Base-by-base conservation (phyloP, 345 rosid species). In the Populus deltoides region DNA sequence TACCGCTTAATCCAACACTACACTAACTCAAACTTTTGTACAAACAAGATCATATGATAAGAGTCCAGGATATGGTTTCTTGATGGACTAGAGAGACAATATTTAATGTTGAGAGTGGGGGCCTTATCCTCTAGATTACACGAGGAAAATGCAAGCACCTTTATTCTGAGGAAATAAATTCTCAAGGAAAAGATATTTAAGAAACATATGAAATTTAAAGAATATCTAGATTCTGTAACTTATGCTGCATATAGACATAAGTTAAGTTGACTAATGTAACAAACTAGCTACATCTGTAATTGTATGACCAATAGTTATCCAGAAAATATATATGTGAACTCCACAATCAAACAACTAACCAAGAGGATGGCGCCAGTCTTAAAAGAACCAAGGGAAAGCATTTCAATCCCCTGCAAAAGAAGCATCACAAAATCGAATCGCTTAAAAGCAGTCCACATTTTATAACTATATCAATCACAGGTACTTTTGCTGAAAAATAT, bases 351-450 rank as follows among this genome's bases (percentile, higher is more conserved):
- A 9, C 71, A 75, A 75, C 86, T 88, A 89, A 93, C 98, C 95
- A 96, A 83, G 72, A 93, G 97, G 78, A 96, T 93, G 80, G 93
- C 98, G 74, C 99, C 99, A 74, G 98, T 96, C 88, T 92, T 94
- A 72, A 96, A 96, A 51, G 99, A 91, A 51, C 97, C 98, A 69
- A 97, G 98, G 80, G 97, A 94, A 80, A 97, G 98, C 97, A 93
- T 96, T 89, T 96, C 99, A 86, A 93, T 96, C 72, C 99, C 99
- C 99, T 96, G 83, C 66, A 82, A 78, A 65, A 76, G 45, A 38
- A 57, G 39, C 7, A 66, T 8, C 43, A 22, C 18, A 68, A 43
- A 41, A 27, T 27, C 22, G 53, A 41, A 61, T 33, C n/a, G 25
- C n/a, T 74, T 24, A 31, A 24, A 6, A 41, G 6, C 10, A 66